Evolutionary conservation across 2,329 filamentous ascomycete species (phyloP), one percentile per base, ranked within the genome.

Genomic region (Diplodia scrobiculata): DNA sequence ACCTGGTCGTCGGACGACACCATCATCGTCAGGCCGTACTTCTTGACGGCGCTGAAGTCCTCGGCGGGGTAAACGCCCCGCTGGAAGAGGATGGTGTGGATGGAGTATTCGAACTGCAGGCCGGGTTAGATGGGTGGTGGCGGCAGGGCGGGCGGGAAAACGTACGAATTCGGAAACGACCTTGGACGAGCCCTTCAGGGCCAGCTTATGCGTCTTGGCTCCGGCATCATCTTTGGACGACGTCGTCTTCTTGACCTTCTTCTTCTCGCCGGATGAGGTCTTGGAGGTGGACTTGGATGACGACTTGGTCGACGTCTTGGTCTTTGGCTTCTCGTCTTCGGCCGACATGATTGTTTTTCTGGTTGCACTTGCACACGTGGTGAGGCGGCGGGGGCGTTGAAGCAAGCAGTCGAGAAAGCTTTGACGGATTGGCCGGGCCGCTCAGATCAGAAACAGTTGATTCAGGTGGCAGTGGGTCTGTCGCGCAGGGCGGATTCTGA

Each of bases 1-100:
- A 99, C 95, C 81, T 99, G 94, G 82, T 98, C 95, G 77, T 99
- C 95, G 69, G 92, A 87, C 36, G 94, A 96, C 62, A 98, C 86
- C 73, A 97, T 90, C 92, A 97, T 97, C 74, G 97, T 98, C 73
- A 99, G 86, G 73, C 95, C 95, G 89, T 99, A 99, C 82, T 99
- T 99, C 82, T 99, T 99, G 74, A 99, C 93, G 13, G 92, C 90
- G 71, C 91, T 91, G 77, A 99, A 99, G 81, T 99, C 95, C 75
- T 99, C 95, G 63, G 95, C 92, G 29, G 95, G 95, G 79, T 99
- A 89, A 7, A 89, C 87, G 52, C 86, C 87, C 74, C 87, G 86
- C 79, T 98, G 94, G 79, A 97, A 97, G 87, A 99, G 84, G 67
- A 99, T 98, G 0, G 93, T 96, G 75, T 99, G 95, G 76, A 98